Evolutionary conservation across 2,329 filamentous ascomycete genomes (phyloP).

Genomic region (Zasmidium citrigriseum): DNA sequence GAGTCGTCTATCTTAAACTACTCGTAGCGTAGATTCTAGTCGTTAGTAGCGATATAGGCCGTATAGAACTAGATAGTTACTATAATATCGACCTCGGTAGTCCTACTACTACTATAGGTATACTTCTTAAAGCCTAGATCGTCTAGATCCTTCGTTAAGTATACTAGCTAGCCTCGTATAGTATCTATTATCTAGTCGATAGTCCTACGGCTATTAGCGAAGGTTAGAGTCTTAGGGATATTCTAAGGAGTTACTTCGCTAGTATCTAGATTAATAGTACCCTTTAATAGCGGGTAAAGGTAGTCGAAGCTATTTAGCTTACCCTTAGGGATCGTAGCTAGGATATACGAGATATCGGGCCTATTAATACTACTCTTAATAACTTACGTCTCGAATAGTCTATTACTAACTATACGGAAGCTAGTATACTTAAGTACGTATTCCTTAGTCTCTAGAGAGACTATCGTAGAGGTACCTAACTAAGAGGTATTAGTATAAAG

Average conservation of each 20-base stretch:
- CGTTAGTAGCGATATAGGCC: background rate
- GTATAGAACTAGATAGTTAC: background rate
- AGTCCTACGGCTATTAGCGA: background rate
- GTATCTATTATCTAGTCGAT: background rate
- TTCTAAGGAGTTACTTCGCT: background rate
- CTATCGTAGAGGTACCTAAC: background rate
- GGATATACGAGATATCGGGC: background rate
- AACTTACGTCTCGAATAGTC: background rate
- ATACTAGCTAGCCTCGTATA: background rate
- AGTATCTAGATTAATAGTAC: background rate
- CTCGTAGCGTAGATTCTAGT: background rate
- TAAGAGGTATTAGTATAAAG: background rate
- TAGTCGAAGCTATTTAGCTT: background rate
- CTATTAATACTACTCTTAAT: background rate
- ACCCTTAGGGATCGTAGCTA: background rate
- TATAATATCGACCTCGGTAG: background rate
- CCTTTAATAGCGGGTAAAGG: background rate
- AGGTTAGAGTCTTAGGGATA: background rate
- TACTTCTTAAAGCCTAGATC: background rate
- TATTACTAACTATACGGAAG: background rate
- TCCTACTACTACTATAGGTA: background rate
- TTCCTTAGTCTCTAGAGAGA: background rate
- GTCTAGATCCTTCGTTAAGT: background rate
- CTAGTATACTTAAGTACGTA: background rate
- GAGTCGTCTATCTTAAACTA: background rate